Percentiles rank a stretch among this genome's conserved stretches.
Conservation (phyloP, 108 stramenopile species). For the Nannochloropsis salina region DNA sequence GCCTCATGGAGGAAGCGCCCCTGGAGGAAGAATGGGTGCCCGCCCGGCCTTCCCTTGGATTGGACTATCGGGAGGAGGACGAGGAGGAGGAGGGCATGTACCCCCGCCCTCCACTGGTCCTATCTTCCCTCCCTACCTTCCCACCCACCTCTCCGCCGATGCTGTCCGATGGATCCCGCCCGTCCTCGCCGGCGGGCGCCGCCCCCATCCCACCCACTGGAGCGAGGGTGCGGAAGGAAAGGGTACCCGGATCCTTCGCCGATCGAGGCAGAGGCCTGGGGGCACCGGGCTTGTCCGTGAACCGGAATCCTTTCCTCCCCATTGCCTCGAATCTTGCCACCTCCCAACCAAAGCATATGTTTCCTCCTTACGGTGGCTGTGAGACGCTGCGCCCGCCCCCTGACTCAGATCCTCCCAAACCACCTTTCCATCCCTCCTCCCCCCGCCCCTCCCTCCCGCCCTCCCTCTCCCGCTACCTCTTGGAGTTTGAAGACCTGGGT, state of each 20-base stretch:
- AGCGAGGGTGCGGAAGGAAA: too few species aligned
- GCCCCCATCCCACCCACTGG: too few species aligned
- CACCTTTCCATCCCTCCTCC: background rate
- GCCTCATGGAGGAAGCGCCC: background rate
- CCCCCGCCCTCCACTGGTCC: background rate
- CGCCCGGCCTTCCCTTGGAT: background rate
- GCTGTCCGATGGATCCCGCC: too few species aligned
- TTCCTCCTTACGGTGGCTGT: background rate
- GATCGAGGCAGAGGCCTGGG: too few species aligned
- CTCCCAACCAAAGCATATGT: background rate
- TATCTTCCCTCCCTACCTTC: background rate
- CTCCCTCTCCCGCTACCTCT: background rate
- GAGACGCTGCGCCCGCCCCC: background rate
- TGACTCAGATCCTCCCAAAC: background rate
- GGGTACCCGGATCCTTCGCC: too few species aligned
- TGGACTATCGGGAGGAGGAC: background rate
- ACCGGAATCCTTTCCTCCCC: too few species aligned
- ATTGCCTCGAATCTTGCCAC: too few species aligned
- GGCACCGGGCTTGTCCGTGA: too few species aligned
- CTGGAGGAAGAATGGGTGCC: background rate
- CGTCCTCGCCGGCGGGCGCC: too few species aligned
- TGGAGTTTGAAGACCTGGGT: background rate
- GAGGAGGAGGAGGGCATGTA: background rate
- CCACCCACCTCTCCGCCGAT: background rate
- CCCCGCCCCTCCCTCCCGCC: background rate